Base-by-base conservation (phyloP, 106 monocot genomes). In the Dioscorea dumetorum region DNA sequence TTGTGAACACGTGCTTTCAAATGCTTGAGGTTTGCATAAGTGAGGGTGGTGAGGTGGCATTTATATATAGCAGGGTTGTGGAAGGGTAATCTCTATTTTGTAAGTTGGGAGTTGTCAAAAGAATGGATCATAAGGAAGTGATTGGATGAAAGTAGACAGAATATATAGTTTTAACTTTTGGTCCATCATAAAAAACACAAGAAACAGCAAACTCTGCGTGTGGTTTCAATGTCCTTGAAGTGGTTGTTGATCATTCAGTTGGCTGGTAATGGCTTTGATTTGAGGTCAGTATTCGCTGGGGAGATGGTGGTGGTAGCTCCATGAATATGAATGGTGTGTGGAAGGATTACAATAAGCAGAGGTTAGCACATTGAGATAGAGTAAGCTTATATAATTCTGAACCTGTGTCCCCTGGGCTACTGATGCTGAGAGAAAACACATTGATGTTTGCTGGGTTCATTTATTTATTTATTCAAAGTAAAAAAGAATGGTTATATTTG, bases 31-130 rank as follows among this genome's bases (percentile, higher is more conserved):
- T 53, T 59, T 41, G 15, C 11, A 12, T 64, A 24, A 23, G 19
- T 19, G 23, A 66, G 62, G 34, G 33, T 15, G 50, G 33, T 19
- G 19, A 5, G 7, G 69, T 34, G 24, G 60, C 4, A 22, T 60
- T 13, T 67, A 61, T 68, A 62, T 70, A 65, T 63, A 72, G 22
- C 21, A 14, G 53, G 70, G 50, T 19, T 14, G 64, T 24, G 20
- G 49, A 54, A 4, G 13, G 63, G 51, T 66, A 66, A 70, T 50
- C 24, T 70, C 31, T 24, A 58, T 64, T 48, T 48, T 64, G 9
- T 18, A 64, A 11, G 10, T 31, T 23, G 24, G 5, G 12, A 3
- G n/a, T 22, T 9, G 2, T 67, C 14, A 22, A 52, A 31, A 65
- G 48, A 3, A 60, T 19, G 2, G 54, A 54, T 64, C 69, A 70